A percentile compares a stretch with the other conserved stretches of the same genome.
Conservation (phyloP, 176 grass and related monocot genomes). For the Paspalum vaginatum region DNA sequence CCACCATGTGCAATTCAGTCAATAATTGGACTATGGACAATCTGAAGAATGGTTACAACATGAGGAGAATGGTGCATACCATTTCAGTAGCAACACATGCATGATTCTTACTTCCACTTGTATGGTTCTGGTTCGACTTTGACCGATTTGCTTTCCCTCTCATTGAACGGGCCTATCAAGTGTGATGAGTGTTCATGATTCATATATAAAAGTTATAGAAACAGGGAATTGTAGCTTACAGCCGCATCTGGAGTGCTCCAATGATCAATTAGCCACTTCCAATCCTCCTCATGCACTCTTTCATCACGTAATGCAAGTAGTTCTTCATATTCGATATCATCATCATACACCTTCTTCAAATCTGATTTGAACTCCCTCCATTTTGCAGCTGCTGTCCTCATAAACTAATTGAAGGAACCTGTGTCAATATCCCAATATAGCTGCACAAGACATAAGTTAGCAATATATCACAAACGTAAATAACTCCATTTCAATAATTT, state of each 20-base stretch:
- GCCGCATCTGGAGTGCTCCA: too few species aligned
- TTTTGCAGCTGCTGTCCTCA: neutral
- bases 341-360: neutral
- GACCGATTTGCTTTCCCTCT: neutral
- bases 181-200: neutral
- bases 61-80: neutral
- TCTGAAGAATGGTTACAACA: too few species aligned
- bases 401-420: too few species aligned
- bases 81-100: neutral
- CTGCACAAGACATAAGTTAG: too few species aligned
- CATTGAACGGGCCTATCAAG: neutral
- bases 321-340: neutral
- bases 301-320: neutral
- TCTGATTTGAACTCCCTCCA: neutral
- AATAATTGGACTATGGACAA: too few species aligned
- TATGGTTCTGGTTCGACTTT: slow-evolving; percentile 17
- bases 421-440: too few species aligned
- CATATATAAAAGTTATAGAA: too few species aligned
- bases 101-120: neutral
- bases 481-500: neutral
- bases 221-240: too few species aligned
- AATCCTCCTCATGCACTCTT: neutral
- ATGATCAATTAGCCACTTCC: too few species aligned
- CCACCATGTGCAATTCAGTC: too few species aligned
- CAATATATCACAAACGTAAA: too few species aligned